Percentiles rank a stretch among this genome's conserved stretches.
Conservation (phyloP, 495 filamentous ascomycete genomes). For the Podospora anserina region DNA sequence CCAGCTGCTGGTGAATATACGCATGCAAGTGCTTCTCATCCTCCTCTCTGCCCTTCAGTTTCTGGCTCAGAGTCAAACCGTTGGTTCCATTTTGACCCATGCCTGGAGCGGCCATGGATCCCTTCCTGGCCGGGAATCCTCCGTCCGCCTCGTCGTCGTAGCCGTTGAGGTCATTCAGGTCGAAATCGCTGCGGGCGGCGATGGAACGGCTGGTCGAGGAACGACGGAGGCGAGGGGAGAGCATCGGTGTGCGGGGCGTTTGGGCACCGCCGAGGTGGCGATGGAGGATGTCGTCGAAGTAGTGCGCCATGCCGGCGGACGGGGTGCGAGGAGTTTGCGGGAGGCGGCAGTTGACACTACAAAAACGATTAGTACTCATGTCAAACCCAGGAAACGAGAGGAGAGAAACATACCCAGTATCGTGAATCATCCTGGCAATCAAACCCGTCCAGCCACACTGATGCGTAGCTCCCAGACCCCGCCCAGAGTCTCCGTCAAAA, state of each 20-base stretch:
- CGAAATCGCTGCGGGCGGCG: constrained; percentile 78
- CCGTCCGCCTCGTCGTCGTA: constrained; percentile 34
- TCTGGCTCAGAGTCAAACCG: constrained; percentile 16
- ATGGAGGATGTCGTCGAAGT: constrained; percentile 90
- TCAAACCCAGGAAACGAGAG: not conserved
- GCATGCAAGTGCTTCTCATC: constrained; percentile 63
- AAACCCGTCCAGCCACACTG: constrained; percentile 98
- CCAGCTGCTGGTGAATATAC: constrained; percentile 69
- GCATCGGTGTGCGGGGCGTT: constrained; percentile 39
- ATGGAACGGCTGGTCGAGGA: constrained; percentile 86
- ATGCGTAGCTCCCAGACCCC: constrained; percentile 87
- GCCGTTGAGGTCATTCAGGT: constrained; percentile 36
- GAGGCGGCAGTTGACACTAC: constrained; percentile 80
- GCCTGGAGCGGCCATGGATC: not conserved
- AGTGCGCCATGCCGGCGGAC: constrained; percentile 75
- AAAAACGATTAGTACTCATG: constrained; percentile 18
- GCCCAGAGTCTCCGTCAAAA: constrained; percentile 88
- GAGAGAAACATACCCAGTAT: constrained; percentile 69
- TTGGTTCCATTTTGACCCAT: not conserved
- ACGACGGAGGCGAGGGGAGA: constrained; percentile 59
- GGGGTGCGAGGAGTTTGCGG: constrained; percentile 91
- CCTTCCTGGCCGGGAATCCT: constrained; percentile 8
- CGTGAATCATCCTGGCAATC: constrained; percentile 94
- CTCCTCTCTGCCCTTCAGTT: constrained; percentile 41
- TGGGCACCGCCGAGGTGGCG: constrained; percentile 39